phyloP scores from a whole-genome alignment of 2,329 filamentous ascomycete species.

The Trichoderma koningiopsis region DNA sequence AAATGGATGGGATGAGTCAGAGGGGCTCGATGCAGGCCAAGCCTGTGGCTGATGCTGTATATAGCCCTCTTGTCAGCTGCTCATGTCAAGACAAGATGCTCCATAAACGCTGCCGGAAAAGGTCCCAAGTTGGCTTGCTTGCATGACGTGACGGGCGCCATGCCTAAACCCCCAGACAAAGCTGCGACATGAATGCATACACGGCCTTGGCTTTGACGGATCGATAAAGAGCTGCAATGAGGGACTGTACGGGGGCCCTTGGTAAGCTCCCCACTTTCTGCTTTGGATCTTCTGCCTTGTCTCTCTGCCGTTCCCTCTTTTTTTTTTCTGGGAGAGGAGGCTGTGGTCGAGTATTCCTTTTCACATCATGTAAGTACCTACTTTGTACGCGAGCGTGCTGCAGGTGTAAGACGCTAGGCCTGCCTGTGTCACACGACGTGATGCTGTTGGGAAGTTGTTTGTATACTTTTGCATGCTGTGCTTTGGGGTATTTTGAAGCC shows the following conservation, averaged over 20 bases:
- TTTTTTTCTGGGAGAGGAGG: background rate
- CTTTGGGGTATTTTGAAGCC: slow-evolving; percentile 13
- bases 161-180: slow-evolving; percentile 7
- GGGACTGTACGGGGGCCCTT: background rate
- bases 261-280: slow-evolving; percentile 16
- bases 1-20: slow-evolving; percentile 23
- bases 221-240: slow-evolving; percentile 17
- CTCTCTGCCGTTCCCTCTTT: background rate
- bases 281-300: background rate
- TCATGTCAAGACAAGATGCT: background rate
- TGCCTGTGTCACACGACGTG: slow-evolving; percentile 17
- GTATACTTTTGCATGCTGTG: background rate
- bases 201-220: slow-evolving; percentile 14
- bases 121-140: slow-evolving; percentile 21
- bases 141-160: slow-evolving; percentile 24
- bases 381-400: slow-evolving; percentile 2
- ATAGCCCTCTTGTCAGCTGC: slow-evolving; percentile 19
- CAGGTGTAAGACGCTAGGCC: slow-evolving; percentile 20
- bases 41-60: slow-evolving; percentile 18
- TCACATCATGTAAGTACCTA: background rate
- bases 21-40: slow-evolving; percentile 14
- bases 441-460: background rate
- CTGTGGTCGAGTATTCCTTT: background rate
- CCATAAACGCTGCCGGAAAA: slow-evolving; percentile 17
- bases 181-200: slow-evolving; percentile 10